These are phyloP conservation scores for Lodderomyces elongisporus DNA, from an alignment of 1,139 yeast species.

Conservation along the genomic window DNA sequence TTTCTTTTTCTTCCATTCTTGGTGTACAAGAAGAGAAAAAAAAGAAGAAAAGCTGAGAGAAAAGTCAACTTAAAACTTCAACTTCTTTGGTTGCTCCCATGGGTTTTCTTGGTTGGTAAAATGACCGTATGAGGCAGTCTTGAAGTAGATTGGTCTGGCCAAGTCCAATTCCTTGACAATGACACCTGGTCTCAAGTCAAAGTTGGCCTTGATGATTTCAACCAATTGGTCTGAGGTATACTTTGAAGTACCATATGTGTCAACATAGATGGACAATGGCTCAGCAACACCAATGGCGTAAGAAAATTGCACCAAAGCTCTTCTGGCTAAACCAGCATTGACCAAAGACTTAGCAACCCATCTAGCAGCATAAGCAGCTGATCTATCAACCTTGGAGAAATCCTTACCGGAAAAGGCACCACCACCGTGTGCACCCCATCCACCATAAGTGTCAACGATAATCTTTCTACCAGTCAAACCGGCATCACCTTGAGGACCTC, in stretches of 20 bases:
- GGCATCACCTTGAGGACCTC: constrained; percentile 99
- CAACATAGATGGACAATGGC: constrained; percentile 96
- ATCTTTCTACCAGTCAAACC: constrained; percentile 99
- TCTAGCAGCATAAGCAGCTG: constrained; percentile 99
- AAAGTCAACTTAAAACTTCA: constrained; percentile 69
- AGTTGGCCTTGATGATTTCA: constrained; percentile 84
- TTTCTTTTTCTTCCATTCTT: not conserved
- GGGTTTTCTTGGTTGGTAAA: constrained; percentile 87
- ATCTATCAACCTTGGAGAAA: constrained; percentile 99
- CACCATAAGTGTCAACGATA: constrained; percentile 99
- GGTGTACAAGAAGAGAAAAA: too few species aligned
- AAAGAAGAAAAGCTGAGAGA: too few species aligned
- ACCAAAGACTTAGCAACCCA: constrained; percentile 99
- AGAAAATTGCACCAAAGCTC: constrained; percentile 97
- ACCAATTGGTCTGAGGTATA: constrained; percentile 86
- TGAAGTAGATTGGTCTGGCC: constrained; percentile 98
- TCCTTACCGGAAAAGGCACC: constrained; percentile 99
- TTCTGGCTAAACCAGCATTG: constrained; percentile 89
- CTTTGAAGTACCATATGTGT: constrained; percentile 95
- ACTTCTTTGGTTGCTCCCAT: constrained; percentile 69
- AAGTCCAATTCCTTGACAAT: constrained; percentile 93
- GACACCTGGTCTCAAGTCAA: constrained; percentile 99
- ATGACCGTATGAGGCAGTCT: constrained; percentile 99
- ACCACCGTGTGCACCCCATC: constrained; percentile 99
- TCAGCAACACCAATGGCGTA: constrained; percentile 99